Evolutionary conservation across 805 yeast species (phyloP).

Genomic region (Peterozyma xylosa): DNA sequence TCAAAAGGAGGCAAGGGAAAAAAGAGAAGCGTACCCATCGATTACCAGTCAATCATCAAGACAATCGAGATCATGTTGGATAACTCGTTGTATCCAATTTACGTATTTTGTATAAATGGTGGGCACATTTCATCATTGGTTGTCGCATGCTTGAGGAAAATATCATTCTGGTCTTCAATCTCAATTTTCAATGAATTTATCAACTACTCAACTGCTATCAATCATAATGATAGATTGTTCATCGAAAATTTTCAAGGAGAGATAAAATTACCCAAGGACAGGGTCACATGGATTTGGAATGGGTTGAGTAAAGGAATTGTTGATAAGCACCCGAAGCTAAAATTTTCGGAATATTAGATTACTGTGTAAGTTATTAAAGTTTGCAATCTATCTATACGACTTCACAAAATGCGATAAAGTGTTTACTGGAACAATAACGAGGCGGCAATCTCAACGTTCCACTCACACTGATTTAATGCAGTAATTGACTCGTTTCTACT

Average conservation of each 20-base stretch:
- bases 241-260: conserved; percentile 73
- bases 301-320: conserved; percentile 55
- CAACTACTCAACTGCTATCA: conserved; percentile 67
- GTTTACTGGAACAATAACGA: conserved; percentile 46
- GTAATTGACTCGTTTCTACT: conserved; percentile 49
- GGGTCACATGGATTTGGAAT: conserved; percentile 60
- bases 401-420: neutral
- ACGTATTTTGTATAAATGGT: conserved; percentile 84
- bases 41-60: conserved; percentile 48
- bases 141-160: conserved; percentile 77
- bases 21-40: conserved; percentile 78
- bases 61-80: conserved; percentile 60
- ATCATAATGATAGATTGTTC: conserved; percentile 75
- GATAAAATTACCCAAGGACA: conserved; percentile 42
- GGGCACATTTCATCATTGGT: conserved; percentile 80
- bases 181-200: conserved; percentile 83
- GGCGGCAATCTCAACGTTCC: conserved; percentile 85
- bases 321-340: conserved; percentile 46
- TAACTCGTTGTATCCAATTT: conserved; percentile 57
- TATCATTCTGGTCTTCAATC: conserved; percentile 83
- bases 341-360: conserved; percentile 15
- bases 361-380: neutral
- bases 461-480: conserved; percentile 62
- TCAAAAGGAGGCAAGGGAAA: conserved; percentile 68
- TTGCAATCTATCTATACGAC: neutral